These are phyloP conservation scores for Rhizopus microsporus DNA, from an alignment of 371 early-diverging fungal species.

Conservation along the genomic window DNA sequence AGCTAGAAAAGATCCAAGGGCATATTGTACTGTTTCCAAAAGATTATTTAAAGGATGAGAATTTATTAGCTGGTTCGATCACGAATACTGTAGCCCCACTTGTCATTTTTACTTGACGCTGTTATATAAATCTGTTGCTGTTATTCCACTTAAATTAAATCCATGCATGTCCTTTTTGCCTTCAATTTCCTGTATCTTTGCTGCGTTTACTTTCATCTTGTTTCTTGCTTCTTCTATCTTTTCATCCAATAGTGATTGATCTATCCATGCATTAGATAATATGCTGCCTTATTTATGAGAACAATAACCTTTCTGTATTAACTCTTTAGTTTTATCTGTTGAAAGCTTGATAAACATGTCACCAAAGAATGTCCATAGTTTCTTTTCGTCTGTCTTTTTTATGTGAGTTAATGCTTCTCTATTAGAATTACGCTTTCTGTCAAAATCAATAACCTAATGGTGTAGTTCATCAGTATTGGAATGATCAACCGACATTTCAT, in stretches of 20 bases:
- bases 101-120: constrained; percentile 58
- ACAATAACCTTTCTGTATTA: constrained; percentile 49
- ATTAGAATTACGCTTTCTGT: constrained; percentile 59
- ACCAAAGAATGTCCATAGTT: constrained; percentile 65
- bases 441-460: constrained; percentile 61
- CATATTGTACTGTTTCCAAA: constrained; percentile 78
- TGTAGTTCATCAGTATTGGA: background rate
- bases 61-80: constrained; percentile 59
- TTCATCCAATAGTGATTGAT: constrained; percentile 46
- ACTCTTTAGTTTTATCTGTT: constrained; percentile 31
- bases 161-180: constrained; percentile 48
- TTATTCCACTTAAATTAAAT: constrained; percentile 41
- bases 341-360: constrained; percentile 67
- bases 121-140: constrained; percentile 44
- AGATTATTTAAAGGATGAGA: constrained; percentile 74
- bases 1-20: constrained; percentile 52
- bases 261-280: constrained; percentile 13
- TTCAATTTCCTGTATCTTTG: constrained; percentile 49
- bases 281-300: background rate
- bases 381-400: constrained; percentile 51
- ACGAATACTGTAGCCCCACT: constrained; percentile 57
- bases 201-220: constrained; percentile 46
- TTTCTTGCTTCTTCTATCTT: constrained; percentile 45
- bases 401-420: constrained; percentile 59
- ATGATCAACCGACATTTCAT: constrained; percentile 6